Base-by-base conservation (phyloP, 2,329 filamentous ascomycete genomes). In the Diplodia mutila region DNA sequence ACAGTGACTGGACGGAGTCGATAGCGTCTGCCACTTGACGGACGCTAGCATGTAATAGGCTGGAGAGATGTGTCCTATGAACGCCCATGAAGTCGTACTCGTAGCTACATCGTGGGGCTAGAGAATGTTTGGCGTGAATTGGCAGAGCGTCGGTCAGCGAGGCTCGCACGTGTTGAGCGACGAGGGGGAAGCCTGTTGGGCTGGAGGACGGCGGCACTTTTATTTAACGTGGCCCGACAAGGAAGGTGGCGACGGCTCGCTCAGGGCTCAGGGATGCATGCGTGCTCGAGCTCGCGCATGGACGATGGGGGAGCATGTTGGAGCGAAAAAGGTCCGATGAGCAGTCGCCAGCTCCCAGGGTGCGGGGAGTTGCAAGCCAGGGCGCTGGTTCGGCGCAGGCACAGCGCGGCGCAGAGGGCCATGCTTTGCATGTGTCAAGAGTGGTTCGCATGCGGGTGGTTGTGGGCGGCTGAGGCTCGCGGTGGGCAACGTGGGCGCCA, bases 381-480 rank as follows among this genome's bases (percentile, higher is more conserved):
- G 39, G n/a, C 42, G 27, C 23, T 23, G 59, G 59, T 48, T 48
- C 57, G 59, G 59, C 39, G 59, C 59, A 37, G 59, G 59, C 57
- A 63, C 59, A 23, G 59, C 46, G 59, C 54, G 39, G 55, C 39
- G 55, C 39, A 46, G 39, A 48, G 25, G 11, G 39, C 39, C 55
- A 63, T 63, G 59, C 42, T 63, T 37, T 49, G 59, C 59, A 51
- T 49, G 46, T 63, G 59, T 63, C 59, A 63, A 63, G 59, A 59
- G 55, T 46, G 57, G 39, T 32, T 32, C 39, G 57, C 57, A 61
- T 61, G 57, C 57, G 39, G 57, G 57, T 27, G 54, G 54, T 42
- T 59, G 54, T 34, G 34, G 54, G 54, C 54, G 14, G 55, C 34
- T 29, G 34, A 46, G 55, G 37, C 55, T 59, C 55, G 23, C 23